phyloP scores from a whole-genome alignment of 2,329 filamentous ascomycete species.

The Orbilia blumenaviensis region DNA sequence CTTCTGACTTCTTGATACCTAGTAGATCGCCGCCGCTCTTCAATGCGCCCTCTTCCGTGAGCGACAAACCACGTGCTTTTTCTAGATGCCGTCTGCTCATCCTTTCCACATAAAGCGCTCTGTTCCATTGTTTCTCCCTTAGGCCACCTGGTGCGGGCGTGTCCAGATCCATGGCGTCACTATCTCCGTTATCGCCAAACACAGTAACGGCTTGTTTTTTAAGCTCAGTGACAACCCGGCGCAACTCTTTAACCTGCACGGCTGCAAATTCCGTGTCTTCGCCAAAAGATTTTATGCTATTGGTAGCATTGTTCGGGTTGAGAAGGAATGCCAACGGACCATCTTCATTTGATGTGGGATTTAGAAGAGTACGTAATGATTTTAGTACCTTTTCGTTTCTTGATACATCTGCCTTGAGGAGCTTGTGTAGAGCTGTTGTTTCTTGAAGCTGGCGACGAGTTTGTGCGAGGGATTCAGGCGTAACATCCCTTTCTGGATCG shows the following conservation, averaged over 20 bases:
- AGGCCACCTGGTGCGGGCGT: slow-evolving; percentile 60
- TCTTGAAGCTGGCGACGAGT: slow-evolving; percentile 46
- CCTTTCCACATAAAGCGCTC: slow-evolving; percentile 83
- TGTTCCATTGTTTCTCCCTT: slow-evolving; percentile 73
- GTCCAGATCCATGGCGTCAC: slow-evolving; percentile 59
- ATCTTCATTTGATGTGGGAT: slow-evolving; percentile 18
- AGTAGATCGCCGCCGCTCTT: slow-evolving; percentile 65
- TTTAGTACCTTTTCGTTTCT: slow-evolving; percentile 31
- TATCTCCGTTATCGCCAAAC: slow-evolving; percentile 21
- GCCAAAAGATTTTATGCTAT: slow-evolving; percentile 68
- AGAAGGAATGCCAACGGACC: slow-evolving; percentile 69
- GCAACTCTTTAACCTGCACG: slow-evolving; percentile 82
- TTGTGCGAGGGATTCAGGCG: slow-evolving; percentile 40
- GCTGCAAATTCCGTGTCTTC: slow-evolving; percentile 81
- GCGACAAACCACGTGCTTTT: slow-evolving; percentile 72
- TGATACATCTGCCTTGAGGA: slow-evolving; percentile 35
- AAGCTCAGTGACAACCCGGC: slow-evolving; percentile 73
- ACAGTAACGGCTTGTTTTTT: slow-evolving; percentile 61
- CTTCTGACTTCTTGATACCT: slow-evolving; percentile 58
- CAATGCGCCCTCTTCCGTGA: slow-evolving; percentile 70
- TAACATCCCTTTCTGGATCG: slow-evolving; percentile 34
- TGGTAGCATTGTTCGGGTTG: slow-evolving; percentile 65
- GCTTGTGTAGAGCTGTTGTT: slow-evolving; percentile 49
- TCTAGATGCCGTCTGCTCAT: slow-evolving; percentile 81
- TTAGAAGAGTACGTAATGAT: slow-evolving; percentile 21